Base-by-base conservation (phyloP, 371 early-diverging fungal species). In the Rhizopus arrhizus region DNA sequence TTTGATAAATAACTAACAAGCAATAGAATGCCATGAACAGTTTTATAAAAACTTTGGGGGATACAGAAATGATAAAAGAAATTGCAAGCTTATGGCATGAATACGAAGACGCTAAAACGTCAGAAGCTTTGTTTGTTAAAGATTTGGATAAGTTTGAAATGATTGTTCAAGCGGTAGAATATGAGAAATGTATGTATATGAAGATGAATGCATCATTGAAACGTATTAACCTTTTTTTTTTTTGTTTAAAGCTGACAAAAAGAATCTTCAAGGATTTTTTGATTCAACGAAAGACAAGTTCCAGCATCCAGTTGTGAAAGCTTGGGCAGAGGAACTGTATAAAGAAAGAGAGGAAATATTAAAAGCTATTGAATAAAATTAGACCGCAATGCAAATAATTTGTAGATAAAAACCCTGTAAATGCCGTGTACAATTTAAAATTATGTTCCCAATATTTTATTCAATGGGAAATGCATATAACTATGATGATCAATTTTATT, bases 111-210 rank as follows among this genome's bases (percentile, higher is more conserved):
- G 84, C 79, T 2, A 48, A 59, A 12, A 90, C 94, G 3, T 68
- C 73, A 2, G 97, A 96, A 69, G 95, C 97, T 2, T 67, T 81
- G 32, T 65, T 95, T 32, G 94, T 94, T 48, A 92, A 95, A 59
- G 94, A 96, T 66, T 66, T 96, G 55, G 97, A 96, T 76, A 96
- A 95, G 68, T 94, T 91, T 77, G 95, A 95, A 73, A 94, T 95
- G 95, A 90, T 95, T 61, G 83, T 91, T 54, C 96, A 96, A 75
- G 95, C 95, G 3, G 69, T 91, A 29, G 95, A 94, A 73, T 96
- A 96, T 62, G 96, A 96, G 57, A 78, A 87, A 75, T 81, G 92
- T 90, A 81, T 76, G 80, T 55, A 22, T 4, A 53, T 31, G 13
- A 10, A 34, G 4, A 50, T 0, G 15, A 15, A 36, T 9, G n/a